Evolutionary conservation across 441 rosid species (phyloP), one percentile per base, ranked within the genome.

Genomic region (Populus hybrid): DNA sequence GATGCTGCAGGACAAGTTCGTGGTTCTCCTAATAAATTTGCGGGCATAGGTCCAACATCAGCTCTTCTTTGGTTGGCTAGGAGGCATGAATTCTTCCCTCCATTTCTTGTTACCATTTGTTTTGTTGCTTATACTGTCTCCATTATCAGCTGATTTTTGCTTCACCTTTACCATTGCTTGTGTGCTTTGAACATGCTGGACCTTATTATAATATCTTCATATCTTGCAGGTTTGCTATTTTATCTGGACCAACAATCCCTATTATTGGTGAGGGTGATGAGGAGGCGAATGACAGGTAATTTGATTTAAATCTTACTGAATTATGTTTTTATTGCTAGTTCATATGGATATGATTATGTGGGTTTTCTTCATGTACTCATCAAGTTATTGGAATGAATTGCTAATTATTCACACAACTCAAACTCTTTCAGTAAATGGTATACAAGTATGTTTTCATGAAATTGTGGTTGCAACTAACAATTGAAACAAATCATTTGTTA

Each of bases 1-100:
- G 98, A 94, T 82, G 98, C 99, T 82, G 99, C 99, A 63, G 87
- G 98, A 74, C 99, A 95, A 87, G 97, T 95, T 78, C 98, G 99
- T 78, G 97, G 99, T 85, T 95, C 99, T 82, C 99, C 99, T 80
- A 95, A 93, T 90, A 93, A 90, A 83, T 95, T 95, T 87, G 82
- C 98, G 16, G 95, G 93, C 87, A 95, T 95, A 78, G 99, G 98
- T 77, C 83, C 99, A 12, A 92, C 98, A 78, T 95, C 97, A 71
- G 88, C 94, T 80, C 97, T 95, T 81, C 97, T 95, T 79, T 95
- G 97, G 97, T 91, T 95, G 79, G 95, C 99, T 79, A 91, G 99
- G 87, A 90, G 98, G 99, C 86, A 89, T 69, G 87, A 32, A 65
- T 67, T 80, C 74, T 38, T 30, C 78, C 53, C 36, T 79, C 68